A percentile compares a stretch with the other conserved stretches of the same genome.
Conservation (phyloP, 495 filamentous ascomycete species). For the Friedmanniomyces simplex region DNA sequence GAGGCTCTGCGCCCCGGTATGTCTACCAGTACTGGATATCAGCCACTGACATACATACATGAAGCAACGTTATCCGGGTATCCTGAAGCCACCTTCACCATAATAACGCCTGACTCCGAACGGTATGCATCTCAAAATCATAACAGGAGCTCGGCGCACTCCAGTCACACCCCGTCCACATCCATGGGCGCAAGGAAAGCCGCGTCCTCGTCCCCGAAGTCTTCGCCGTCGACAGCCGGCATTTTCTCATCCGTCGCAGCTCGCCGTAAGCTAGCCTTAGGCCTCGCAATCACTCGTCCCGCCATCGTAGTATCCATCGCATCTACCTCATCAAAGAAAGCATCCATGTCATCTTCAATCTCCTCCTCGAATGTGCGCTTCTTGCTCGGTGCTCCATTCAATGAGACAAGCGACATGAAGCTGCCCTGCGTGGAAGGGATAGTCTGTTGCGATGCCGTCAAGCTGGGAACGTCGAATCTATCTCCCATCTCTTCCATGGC, state of each 20-base stretch:
- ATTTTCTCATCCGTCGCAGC: background rate
- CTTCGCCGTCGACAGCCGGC: conserved; percentile 9
- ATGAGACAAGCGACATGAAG: background rate
- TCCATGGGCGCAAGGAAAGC: conserved; percentile 26
- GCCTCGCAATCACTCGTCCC: conserved; percentile 1
- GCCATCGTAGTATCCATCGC: background rate
- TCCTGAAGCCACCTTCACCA: background rate
- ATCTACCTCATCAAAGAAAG: conserved; percentile 23
- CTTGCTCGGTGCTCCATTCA: conserved; percentile 6
- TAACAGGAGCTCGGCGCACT: too few species aligned
- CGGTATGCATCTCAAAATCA: too few species aligned
- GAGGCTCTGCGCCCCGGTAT: too few species aligned
- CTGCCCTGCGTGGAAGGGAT: conserved; percentile 8
- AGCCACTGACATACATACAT: background rate
- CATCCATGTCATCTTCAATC: conserved; percentile 22
- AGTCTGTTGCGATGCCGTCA: conserved; percentile 12
- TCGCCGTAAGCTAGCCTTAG: conserved; percentile 11
- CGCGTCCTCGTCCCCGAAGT: conserved; percentile 35
- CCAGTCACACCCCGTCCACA: conserved; percentile 18
- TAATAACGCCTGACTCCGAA: background rate
- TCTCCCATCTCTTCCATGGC: conserved; percentile 5
- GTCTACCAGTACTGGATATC: too few species aligned
- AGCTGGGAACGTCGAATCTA: conserved; percentile 5
- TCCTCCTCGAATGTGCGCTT: conserved; percentile 20
- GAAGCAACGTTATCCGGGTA: background rate